These are phyloP conservation scores for Tagetes patula DNA, from an alignment of 129 eudicot genomes.

Conservation along the genomic window DNA sequence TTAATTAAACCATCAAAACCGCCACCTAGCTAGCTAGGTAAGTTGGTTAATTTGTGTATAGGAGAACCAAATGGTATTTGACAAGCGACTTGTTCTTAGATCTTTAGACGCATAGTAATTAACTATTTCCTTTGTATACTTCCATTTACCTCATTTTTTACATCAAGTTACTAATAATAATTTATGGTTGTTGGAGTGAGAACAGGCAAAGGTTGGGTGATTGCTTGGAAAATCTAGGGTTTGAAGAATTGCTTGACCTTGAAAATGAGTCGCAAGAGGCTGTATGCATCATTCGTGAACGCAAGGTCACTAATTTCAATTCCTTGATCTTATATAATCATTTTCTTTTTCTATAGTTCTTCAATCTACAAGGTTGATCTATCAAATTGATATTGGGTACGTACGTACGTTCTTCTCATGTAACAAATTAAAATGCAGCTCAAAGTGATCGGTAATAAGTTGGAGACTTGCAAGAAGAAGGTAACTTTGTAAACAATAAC, in stretches of 20 bases:
- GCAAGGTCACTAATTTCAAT: constrained; percentile 46
- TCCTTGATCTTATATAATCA: background rate
- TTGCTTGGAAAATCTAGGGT: constrained; percentile 56
- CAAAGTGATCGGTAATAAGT: constrained; percentile 49
- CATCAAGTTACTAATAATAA: background rate
- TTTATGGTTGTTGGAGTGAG: constrained; percentile 11
- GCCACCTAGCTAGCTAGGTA: too few species aligned
- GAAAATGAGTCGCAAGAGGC: constrained; percentile 65
- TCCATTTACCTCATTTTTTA: background rate
- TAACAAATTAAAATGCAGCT: constrained; percentile 36
- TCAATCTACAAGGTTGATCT: too few species aligned
- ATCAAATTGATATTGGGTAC: too few species aligned
- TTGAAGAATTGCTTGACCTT: constrained; percentile 55
- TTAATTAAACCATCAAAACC: too few species aligned
- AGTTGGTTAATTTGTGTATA: too few species aligned
- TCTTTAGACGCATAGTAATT: background rate
- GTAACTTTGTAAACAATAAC: constrained; percentile 27
- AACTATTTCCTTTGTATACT: background rate
- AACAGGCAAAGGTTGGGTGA: constrained; percentile 82
- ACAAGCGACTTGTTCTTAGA: too few species aligned
- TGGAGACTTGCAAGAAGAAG: constrained; percentile 72
- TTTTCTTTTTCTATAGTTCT: too few species aligned
- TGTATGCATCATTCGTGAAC: constrained; percentile 54
- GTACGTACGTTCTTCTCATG: background rate
- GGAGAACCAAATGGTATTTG: too few species aligned